Evolutionary conservation across 2,329 filamentous ascomycete species (phyloP), one percentile per base, ranked within the genome.

Genomic region (Aspergillus brasiliensis): DNA sequence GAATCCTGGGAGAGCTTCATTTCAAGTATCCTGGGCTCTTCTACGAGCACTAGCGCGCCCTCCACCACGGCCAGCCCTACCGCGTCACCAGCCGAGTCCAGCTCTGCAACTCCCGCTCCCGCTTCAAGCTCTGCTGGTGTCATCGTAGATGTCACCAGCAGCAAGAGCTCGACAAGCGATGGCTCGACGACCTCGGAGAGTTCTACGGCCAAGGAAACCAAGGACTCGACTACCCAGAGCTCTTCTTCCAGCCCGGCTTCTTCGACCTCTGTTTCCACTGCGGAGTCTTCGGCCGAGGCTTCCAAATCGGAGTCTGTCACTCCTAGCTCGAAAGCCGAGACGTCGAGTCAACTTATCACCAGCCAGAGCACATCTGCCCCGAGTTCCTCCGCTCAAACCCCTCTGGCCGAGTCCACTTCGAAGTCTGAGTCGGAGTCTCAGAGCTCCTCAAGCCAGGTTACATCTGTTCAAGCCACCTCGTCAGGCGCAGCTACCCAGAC

Each of bases 161-260:
- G n/a, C 51, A 27, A 28, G 46, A 28, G 46, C 23, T 49, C 46
- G 10, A 19, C 46, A 8, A 49, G 25, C 13, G 25, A 49, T n/a
- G 19, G 46, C 46, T 59, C 57, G n/a, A 31, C 51, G 15, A 55
- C 57, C 34, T 23, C 25, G 31, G 31, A 51, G 5, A 49, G 40
- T 10, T 48, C 44, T n/a, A 8, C 25, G 8, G 25, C 46, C 19
- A 25, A 49, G 27, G 46, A 27, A 5, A 15, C 46, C 19, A 25
- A 49, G 27, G 46, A 27, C 5, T 49, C 46, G 8, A 49, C 46
- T 3, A 49, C 46, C 5, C 25, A 49, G 8, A 49, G 25, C 25
- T 49, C 46, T 25, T 46, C 42, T 31, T 49, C 46, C 7, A 31
- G 10, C 46, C 25, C 46, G 11, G 25, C 13, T n/a, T 49, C 46